phyloP scores from a whole-genome alignment of 768 basidiomycete species.

The Leccinum barrowsii region DNA sequence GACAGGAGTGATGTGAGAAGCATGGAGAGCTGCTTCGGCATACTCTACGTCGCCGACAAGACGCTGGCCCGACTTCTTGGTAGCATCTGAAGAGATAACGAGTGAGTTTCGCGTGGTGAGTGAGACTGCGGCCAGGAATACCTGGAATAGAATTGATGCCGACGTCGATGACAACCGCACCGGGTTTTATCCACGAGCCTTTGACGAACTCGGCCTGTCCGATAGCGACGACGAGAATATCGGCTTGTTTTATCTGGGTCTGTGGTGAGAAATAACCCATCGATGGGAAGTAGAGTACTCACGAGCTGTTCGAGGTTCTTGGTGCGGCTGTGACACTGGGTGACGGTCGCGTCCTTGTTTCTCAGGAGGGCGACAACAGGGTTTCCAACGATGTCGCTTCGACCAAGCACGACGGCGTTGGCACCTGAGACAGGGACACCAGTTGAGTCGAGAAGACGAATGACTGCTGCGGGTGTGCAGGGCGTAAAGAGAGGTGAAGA shows the following conservation, averaged over 20 bases:
- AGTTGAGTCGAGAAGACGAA: constrained; percentile 87
- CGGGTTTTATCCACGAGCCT: constrained; percentile 93
- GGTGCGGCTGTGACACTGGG: constrained; percentile 94
- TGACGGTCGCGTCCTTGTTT: constrained; percentile 91
- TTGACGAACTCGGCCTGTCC: constrained; percentile 88
- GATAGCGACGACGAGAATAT: constrained; percentile 95
- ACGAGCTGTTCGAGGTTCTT: constrained; percentile 78
- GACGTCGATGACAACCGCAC: constrained; percentile 94
- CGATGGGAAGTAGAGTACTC: constrained; percentile 27
- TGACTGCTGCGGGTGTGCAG: constrained; percentile 93
- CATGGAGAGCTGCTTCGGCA: constrained; percentile 66
- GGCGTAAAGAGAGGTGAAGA: constrained; percentile 87
- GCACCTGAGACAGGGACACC: constrained; percentile 73
- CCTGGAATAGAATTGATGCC: constrained; percentile 96
- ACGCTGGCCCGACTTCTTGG: constrained; percentile 93
- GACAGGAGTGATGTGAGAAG: constrained; percentile 93
- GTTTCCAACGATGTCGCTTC: constrained; percentile 96
- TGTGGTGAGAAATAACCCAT: constrained; percentile 4
- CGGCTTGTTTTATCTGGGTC: constrained; percentile 73
- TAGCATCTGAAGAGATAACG: constrained; percentile 51
- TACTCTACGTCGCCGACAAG: constrained; percentile 96
- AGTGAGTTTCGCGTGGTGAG: not conserved
- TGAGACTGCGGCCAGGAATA: constrained; percentile 28
- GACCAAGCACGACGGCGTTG: constrained; percentile 88
- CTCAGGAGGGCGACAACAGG: constrained; percentile 90